Conservation (phyloP, 192 early-diverging fungal species). For the Coemansia sp. region DNA sequence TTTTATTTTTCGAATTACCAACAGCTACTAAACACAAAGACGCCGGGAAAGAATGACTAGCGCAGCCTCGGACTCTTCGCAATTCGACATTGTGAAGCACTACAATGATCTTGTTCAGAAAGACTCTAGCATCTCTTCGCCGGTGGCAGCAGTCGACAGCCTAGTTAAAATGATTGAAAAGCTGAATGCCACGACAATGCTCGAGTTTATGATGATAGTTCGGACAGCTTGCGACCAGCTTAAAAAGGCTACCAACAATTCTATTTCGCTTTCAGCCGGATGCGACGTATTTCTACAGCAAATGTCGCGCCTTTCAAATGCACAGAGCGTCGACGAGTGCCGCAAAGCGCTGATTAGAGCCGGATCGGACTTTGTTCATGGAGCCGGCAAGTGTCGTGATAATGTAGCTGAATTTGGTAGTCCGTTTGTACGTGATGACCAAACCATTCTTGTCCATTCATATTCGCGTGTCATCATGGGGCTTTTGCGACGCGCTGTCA, state of each 20-base stretch:
- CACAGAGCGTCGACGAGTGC: slow-evolving; percentile 70
- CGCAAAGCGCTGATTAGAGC: slow-evolving; percentile 67
- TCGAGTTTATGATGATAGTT: slow-evolving; percentile 83
- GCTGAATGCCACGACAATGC: slow-evolving; percentile 78
- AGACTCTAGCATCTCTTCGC: slow-evolving; percentile 66
- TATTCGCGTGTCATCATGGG: slow-evolving; percentile 93
- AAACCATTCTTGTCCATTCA: slow-evolving; percentile 88
- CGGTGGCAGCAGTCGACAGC: slow-evolving; percentile 73
- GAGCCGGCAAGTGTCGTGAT: slow-evolving; percentile 68
- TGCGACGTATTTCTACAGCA: slow-evolving; percentile 76
- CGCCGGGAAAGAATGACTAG: slow-evolving; percentile 1
- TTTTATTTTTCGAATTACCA: too few relatives aligned
- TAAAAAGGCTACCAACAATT: slow-evolving; percentile 65
- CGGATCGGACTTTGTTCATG: slow-evolving; percentile 71
- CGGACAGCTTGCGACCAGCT: slow-evolving; percentile 65
- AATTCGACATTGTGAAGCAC: slow-evolving; percentile 34
- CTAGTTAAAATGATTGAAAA: slow-evolving; percentile 68
- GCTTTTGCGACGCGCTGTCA: slow-evolving; percentile 71
- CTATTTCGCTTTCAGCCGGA: slow-evolving; percentile 84
- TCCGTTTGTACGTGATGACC: slow-evolving; percentile 80
- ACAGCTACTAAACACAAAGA: not conserved
- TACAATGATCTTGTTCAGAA: slow-evolving; percentile 36
- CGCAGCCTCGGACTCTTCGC: not conserved
- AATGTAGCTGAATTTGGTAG: slow-evolving; percentile 75
- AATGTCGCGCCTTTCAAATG: slow-evolving; percentile 33